Evolutionary conservation across 179 eudicot genomes (phyloP).

Genomic region (Camellia oleifera): DNA sequence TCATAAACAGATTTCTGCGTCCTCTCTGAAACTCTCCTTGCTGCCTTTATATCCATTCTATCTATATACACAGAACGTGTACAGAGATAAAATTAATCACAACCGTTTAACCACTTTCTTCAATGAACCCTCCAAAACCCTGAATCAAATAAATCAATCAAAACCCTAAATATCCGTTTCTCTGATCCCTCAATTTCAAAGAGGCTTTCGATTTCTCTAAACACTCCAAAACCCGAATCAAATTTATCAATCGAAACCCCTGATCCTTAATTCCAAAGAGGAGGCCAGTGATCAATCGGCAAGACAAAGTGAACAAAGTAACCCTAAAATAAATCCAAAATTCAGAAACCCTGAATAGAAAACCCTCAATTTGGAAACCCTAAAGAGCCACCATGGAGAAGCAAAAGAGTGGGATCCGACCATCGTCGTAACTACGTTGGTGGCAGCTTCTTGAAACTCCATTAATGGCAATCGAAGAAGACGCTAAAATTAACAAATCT

Average conservation of each 20-base stretch:
- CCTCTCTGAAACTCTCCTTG: no score
- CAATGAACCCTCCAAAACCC: background rate
- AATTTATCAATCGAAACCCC: background rate
- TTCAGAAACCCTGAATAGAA: background rate
- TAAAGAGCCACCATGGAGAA: background rate
- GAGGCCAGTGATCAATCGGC: no score
- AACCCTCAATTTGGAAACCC: background rate
- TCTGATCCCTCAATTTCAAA: background rate
- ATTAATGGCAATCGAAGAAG: background rate
- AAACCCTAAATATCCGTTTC: background rate
- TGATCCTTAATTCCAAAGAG: background rate
- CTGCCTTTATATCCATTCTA: no score
- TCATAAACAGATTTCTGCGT: no score
- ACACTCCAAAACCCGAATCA: no score
- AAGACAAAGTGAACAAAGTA: background rate
- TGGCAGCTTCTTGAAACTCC: slow-evolving; percentile 11
- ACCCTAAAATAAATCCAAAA: background rate
- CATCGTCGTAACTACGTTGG: background rate
- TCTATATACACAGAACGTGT: background rate
- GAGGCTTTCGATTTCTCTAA: background rate
- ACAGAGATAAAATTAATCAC: background rate
- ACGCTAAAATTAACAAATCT: background rate
- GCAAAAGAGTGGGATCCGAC: background rate
- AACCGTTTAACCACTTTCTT: background rate
- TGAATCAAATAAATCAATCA: background rate